Base-by-base conservation (phyloP, 2,329 filamentous ascomycete genomes). In the Thelonectria discophora region DNA sequence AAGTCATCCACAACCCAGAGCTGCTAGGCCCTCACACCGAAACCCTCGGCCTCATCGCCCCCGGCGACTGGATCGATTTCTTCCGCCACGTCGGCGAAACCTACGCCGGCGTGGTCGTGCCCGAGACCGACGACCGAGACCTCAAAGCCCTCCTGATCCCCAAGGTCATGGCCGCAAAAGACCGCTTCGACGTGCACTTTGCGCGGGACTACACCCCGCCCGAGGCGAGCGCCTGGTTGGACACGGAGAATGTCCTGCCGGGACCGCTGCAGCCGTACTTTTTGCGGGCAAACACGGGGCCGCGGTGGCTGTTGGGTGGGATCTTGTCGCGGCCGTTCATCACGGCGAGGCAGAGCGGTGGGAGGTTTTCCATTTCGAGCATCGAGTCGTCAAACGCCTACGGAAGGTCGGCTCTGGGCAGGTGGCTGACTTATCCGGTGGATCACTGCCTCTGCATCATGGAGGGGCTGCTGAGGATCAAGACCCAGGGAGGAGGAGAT, bases 41-140 rank as follows among this genome's bases (percentile, higher is more conserved):
- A 63, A 80, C 80, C 18, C 73, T 84, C 1, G 84, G 84, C 13
- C 72, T 88, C 3, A 82, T 87, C 27, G 82, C 82, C 0, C 85
- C 85, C 0, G 85, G 84, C 5, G 84, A 85, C 68, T 87, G 85
- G 85, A 76, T 86, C 27, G 84, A 87, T 65, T 87, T 88, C 75
- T 88, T 87, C 75, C 80, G 85, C 51, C 82, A 85, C 68, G 80
- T 87, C 8, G 80, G 79, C 27, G 84, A 87, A 70, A 76, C 81
- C 0, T 86, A 82, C 58, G 64, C 74, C 3, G 84, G 84, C 1
- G 66, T 82, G 1, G 64, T 86, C 17, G 78, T 84, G 15, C 84
- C 85, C 1, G 80, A 84, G 52, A 72, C 75, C 37, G 85, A 87
- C 68, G 67, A 79, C n/a, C 80, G 85, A 1, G 81, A 85, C 65